Percentiles rank a stretch among this genome's conserved stretches.
These are phyloP conservation scores for Colletotrichum noveboracense DNA, from an alignment of 2,329 filamentous ascomycete genomes.

Conservation along the genomic window DNA sequence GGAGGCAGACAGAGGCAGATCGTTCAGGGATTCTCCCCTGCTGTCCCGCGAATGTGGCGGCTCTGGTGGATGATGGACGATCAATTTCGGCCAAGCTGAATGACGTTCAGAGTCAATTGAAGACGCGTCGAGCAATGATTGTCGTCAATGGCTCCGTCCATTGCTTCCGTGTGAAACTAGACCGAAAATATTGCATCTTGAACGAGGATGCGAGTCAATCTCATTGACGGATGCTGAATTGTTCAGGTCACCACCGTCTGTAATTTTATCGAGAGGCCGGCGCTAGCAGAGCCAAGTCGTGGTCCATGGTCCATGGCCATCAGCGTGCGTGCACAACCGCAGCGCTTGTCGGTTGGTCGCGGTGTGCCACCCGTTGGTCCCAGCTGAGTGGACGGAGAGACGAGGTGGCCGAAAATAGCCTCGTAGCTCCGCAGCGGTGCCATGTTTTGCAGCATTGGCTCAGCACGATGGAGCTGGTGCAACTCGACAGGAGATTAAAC, in stretches of 20 bases:
- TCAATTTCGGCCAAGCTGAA: neutral
- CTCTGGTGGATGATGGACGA: neutral
- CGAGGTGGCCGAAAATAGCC: neutral
- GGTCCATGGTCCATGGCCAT: neutral
- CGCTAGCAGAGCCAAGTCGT: neutral
- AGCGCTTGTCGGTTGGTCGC: neutral
- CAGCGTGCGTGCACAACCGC: neutral
- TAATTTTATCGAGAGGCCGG: neutral
- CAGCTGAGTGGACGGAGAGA: neutral
- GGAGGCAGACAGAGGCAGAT: slow-evolving; percentile 14
- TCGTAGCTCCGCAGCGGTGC: neutral
- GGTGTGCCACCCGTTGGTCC: neutral
- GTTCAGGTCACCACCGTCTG: neutral
- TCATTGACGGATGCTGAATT: neutral
- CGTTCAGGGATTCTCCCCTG: slow-evolving; percentile 13
- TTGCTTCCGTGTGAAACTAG: neutral
- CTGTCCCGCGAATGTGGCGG: neutral
- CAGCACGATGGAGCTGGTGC: slow-evolving; percentile 1
- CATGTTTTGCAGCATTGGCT: neutral
- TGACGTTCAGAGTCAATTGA: neutral
- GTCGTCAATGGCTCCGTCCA: neutral
- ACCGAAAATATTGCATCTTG: neutral
- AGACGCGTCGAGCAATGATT: neutral
- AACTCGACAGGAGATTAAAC: neutral
- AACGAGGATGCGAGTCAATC: neutral